These are phyloP conservation scores for Ampelocalamus luodianensis DNA, from an alignment of 176 grass and related monocot genomes.

Conservation along the genomic window DNA sequence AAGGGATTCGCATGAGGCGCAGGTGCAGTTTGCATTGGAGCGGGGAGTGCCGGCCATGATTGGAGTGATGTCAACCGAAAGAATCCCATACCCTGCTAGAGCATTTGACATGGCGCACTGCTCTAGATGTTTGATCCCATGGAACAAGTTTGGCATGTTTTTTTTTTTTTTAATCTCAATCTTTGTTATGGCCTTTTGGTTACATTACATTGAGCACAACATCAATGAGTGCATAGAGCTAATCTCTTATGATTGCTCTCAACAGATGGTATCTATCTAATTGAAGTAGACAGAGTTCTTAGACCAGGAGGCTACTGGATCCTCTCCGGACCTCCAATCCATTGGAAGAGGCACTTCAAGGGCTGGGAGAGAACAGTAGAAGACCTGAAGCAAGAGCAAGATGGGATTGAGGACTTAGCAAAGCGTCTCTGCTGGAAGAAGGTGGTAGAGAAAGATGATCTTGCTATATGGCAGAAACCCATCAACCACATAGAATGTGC, in stretches of 20 bases:
- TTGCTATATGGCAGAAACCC: constrained; percentile 91
- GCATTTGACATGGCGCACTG: constrained; percentile 94
- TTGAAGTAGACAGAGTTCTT: constrained; percentile 90
- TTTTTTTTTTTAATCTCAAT: neutral
- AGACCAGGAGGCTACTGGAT: constrained; percentile 90
- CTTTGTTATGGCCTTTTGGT: neutral
- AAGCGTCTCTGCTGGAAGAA: constrained; percentile 88
- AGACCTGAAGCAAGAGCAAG: constrained; percentile 85
- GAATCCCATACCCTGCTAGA: constrained; percentile 82
- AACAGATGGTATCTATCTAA: constrained; percentile 68
- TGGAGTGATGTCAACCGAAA: constrained; percentile 64
- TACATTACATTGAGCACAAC: neutral
- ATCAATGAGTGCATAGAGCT: neutral
- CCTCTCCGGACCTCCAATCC: constrained; percentile 77
- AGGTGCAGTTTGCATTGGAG: constrained; percentile 85
- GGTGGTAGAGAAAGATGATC: constrained; percentile 80
- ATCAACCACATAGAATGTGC: constrained; percentile 76
- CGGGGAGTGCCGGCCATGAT: constrained; percentile 85
- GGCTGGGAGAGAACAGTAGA: constrained; percentile 92
- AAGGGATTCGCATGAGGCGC: constrained; percentile 83
- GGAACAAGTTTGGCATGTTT: constrained; percentile 68
- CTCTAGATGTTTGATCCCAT: constrained; percentile 92
- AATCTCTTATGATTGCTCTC: constrained; percentile 1
- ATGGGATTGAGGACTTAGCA: constrained; percentile 76
- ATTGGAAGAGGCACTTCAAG: constrained; percentile 74